Evolutionary conservation across 2,329 filamentous ascomycete species (phyloP).

Genomic region (Macroventuria anomochaeta): DNA sequence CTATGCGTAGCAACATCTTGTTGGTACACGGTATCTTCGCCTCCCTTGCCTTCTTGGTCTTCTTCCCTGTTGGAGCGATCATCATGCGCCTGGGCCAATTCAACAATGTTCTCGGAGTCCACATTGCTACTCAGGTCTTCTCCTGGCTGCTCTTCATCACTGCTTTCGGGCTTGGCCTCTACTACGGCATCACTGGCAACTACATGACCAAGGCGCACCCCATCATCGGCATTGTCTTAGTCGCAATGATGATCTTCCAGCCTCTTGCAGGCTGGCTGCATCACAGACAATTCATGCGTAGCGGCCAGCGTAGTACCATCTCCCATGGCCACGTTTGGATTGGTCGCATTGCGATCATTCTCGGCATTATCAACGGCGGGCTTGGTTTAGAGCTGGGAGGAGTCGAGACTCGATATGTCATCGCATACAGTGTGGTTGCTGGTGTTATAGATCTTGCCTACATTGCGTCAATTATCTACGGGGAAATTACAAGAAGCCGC

Average conservation of each 20-base stretch:
- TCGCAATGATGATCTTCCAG: slow-evolving; percentile 60
- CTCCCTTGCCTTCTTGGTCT: slow-evolving; percentile 43
- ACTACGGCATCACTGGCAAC: slow-evolving; percentile 50
- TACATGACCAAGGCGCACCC: slow-evolving; percentile 51
- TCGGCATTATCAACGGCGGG: slow-evolving; percentile 63
- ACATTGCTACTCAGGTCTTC: slow-evolving; percentile 54
- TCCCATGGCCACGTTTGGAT: slow-evolving; percentile 61
- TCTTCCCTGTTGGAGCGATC: slow-evolving; percentile 52
- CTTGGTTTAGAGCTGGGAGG: slow-evolving; percentile 54
- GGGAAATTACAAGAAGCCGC: slow-evolving; percentile 6
- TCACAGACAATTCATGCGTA: slow-evolving; percentile 56
- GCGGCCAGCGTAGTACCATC: slow-evolving; percentile 50
- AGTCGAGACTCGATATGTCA: slow-evolving; percentile 29
- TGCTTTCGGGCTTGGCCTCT: slow-evolving; percentile 58
- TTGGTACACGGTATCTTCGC: slow-evolving; percentile 48
- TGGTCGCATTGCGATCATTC: slow-evolving; percentile 56
- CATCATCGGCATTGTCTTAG: slow-evolving; percentile 59
- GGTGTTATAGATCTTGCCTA: slow-evolving; percentile 49
- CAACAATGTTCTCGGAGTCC: slow-evolving; percentile 47
- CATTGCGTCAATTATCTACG: slow-evolving; percentile 3
- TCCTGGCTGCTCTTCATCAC: slow-evolving; percentile 54
- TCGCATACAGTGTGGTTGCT: slow-evolving; percentile 57
- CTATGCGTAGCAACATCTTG: slow-evolving; percentile 23
- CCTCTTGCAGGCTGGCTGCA: slow-evolving; percentile 59
- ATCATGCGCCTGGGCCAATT: slow-evolving; percentile 48